Evolutionary conservation across 176 grass and related monocot genomes (phyloP).

Genomic region (Pharus latifolius): DNA sequence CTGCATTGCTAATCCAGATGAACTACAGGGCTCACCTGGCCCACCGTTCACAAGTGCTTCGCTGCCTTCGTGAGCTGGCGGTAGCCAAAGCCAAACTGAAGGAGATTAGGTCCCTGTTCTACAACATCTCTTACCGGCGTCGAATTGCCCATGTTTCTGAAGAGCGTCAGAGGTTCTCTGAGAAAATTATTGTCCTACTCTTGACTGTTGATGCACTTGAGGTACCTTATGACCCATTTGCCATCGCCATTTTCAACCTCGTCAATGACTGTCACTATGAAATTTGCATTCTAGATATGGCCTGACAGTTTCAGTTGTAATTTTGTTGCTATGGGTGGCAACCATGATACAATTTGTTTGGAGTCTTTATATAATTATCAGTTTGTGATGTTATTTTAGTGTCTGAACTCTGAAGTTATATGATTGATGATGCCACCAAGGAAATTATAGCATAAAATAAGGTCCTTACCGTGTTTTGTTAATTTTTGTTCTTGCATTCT

Average conservation of each 20-base stretch:
- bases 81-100: slow-evolving; percentile 46
- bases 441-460: neutral
- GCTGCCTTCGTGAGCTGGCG: slow-evolving; percentile 34
- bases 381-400: neutral
- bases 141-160: slow-evolving; percentile 15
- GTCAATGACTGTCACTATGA: neutral
- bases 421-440: neutral
- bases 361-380: neutral
- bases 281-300: neutral
- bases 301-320: neutral
- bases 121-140: slow-evolving; percentile 33
- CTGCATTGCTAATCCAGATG: too few relatives aligned
- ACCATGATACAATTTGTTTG: neutral
- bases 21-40: slow-evolving; percentile 40
- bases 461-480: neutral
- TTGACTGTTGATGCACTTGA: slow-evolving; percentile 45
- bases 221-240: neutral
- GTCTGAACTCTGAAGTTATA: neutral
- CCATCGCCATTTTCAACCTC: neutral
- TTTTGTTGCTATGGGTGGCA: neutral
- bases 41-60: slow-evolving; percentile 40
- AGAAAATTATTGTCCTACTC: slow-evolving; percentile 53
- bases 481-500: neutral
- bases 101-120: slow-evolving; percentile 38
- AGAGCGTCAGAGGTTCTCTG: slow-evolving; percentile 35